phyloP scores from a whole-genome alignment of 1,139 yeast genomes.

The Sugiyamaella novakii region DNA sequence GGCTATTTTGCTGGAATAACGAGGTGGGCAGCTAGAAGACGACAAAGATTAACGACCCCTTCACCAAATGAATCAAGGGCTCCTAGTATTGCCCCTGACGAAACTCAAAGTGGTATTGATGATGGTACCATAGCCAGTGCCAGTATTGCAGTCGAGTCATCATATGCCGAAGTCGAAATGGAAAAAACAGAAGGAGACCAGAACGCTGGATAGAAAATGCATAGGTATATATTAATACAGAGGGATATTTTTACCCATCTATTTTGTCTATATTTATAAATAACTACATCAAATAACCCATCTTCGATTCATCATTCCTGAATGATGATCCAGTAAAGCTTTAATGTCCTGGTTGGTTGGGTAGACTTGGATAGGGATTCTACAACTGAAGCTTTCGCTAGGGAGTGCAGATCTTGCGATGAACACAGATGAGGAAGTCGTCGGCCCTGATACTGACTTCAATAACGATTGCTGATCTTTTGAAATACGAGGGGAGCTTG shows the following conservation, averaged over 20 bases:
- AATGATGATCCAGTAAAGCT: constrained; percentile 33
- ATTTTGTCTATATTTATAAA: constrained; percentile 9
- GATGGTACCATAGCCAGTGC: background rate
- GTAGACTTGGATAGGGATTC: constrained; percentile 40
- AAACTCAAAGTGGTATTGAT: background rate
- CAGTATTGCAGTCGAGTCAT: background rate
- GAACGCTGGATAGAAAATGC: too few species aligned
- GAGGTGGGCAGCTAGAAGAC: constrained; percentile 35
- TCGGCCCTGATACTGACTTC: constrained; percentile 7
- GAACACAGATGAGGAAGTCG: constrained; percentile 10
- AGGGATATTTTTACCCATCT: background rate
- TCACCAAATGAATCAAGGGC: constrained; percentile 9
- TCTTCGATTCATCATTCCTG: constrained; percentile 23
- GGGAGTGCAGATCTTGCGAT: constrained; percentile 35
- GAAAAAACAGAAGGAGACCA: too few species aligned
- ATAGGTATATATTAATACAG: constrained; percentile 3
- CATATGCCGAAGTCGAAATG: too few species aligned
- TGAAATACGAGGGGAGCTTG: constrained; percentile 29
- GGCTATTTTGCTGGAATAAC: constrained; percentile 35
- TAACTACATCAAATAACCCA: constrained; percentile 26
- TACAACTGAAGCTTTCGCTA: constrained; percentile 39
- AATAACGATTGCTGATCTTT: constrained; percentile 19
- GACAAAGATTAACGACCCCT: constrained; percentile 13
- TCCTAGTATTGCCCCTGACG: constrained; percentile 13
- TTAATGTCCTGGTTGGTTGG: constrained; percentile 41